Evolutionary conservation across 176 grass and related monocot species (phyloP), one percentile per base, ranked within the genome.

Genomic region (Eleusine indica): DNA sequence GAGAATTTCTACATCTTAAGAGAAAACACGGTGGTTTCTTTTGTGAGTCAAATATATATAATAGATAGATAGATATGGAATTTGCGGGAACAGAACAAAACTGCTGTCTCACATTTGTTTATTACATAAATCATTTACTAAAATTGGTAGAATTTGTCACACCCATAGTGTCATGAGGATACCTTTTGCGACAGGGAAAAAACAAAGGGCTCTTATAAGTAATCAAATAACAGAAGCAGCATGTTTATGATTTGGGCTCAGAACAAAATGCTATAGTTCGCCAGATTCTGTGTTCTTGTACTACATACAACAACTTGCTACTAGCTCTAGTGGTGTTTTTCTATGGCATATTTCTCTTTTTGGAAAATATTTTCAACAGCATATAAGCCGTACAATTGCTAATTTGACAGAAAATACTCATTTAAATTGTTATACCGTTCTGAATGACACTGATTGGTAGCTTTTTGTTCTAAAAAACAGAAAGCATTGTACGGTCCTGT

Each of bases 401-500:
- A 25, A 75, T 61, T 81, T 79, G 79, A 90, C 74, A 51, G 41
- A 68, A 83, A 72, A 74, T 86, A 83, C 68, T 90, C 68, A 25
- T 51, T 77, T 73, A 90, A 86, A 86, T 73, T 90, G 10, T 40
- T 58, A 68, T 73, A 40, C 51, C 73, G 44, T 82, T 73, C 16
- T 15, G 32, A 39, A 2, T 62, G 71, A 73, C 42, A 16, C 54
- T 56, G 69, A 61, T 77, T 73, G 46, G 41, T 37, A 40, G 25
- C 60, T 48, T 86, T 81, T 82, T 76, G 68, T n/a, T 58, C 2
- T 22, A 18, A 35, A 70, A 65, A 86, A 28, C 3, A n/a, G 0
- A 62, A 60, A 48, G 51, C 6, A 41, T 84, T 35, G 73, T 86
- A 82, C 58, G 66, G 76, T 15, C 4, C 8, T 73, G 49, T 51